Evolutionary conservation across 169 alveolate genomes (phyloP), one percentile per base, ranked within the genome.

Genomic region (Plasmodium blacklocki): DNA sequence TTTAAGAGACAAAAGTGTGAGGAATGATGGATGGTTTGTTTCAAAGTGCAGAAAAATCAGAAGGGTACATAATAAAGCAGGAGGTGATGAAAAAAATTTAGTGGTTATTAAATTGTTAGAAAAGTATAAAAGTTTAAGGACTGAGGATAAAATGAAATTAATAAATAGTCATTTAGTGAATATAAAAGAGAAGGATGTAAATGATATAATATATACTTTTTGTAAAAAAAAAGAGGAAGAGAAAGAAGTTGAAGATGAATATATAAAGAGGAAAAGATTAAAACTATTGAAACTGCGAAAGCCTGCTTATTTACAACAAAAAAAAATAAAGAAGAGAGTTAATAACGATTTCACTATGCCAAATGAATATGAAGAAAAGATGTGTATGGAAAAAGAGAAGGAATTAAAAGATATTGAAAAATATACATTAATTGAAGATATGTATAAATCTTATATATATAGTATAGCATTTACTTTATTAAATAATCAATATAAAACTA

Each of bases 401-500:
- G 66, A 83, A 47, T 56, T 83, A 60, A 58, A 70, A 62, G 58
- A 60, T 21, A 73, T 73, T 32, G 78, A 83, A 47, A 70, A 68
- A 60, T 83, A 83, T 62, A 83, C 91, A 11, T 83, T 83, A 14
- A 26, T 83, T 54, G 91, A 83, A 19, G 91, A 83, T 39, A 4
- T 83, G 12, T 83, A 83, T 73, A 83, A 83, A 72, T 29, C 85
- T 3, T 68, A 83, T 60, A 83, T 83, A 12, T 83, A 83, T 62
- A 58, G 74, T 8, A 83, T 59, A 83, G 70, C 91, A 8, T 83
- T 83, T 62, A 54, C 56, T 0, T 8, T 73, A 18, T 18, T 83
- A 23, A 52, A 18, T 14, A 66, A 68, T 47, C 73, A 83, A 11
- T 83, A 83, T 73, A 83, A 15, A 12, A 83, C 85, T 2, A 70